Percentiles rank a stretch among this genome's conserved stretches.
Conservation (phyloP, 257 asterid genomes). For the Ilex aquifolium region DNA sequence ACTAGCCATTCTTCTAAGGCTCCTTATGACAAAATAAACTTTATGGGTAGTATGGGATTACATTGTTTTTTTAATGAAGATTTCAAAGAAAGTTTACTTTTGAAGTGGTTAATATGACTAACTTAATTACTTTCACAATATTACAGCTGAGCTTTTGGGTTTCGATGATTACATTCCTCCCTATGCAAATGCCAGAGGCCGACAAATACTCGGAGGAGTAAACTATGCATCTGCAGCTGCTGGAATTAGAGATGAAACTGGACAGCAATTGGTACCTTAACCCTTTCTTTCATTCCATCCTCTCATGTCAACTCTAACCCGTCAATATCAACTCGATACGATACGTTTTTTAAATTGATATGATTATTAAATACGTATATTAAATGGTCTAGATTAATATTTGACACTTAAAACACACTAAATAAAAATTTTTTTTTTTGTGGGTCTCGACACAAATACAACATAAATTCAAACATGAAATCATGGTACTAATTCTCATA, state of each 20-base stretch:
- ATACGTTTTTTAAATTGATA: too few relatives aligned
- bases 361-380: too few relatives aligned
- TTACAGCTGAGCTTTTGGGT: conserved; percentile 64
- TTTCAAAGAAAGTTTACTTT: not conserved
- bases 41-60: not conserved
- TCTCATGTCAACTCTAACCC: too few relatives aligned
- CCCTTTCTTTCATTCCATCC: not conserved
- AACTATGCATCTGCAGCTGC: conserved; percentile 91
- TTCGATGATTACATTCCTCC: conserved; percentile 57
- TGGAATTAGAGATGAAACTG: conserved; percentile 77
- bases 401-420: too few relatives aligned
- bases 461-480: too few relatives aligned
- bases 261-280: conserved; percentile 55
- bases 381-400: too few relatives aligned
- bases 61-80: not conserved
- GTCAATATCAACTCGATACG: too few relatives aligned
- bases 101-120: not conserved
- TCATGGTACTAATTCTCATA: too few relatives aligned
- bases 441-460: too few relatives aligned
- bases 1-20: too few relatives aligned
- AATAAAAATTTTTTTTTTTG: too few relatives aligned
- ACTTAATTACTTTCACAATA: not conserved
- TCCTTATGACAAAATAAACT: not conserved
- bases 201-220: conserved; percentile 56
- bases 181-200: conserved; percentile 49